phyloP scores from a whole-genome alignment of 257 asterid genomes.

The Mitragyna speciosa region DNA sequence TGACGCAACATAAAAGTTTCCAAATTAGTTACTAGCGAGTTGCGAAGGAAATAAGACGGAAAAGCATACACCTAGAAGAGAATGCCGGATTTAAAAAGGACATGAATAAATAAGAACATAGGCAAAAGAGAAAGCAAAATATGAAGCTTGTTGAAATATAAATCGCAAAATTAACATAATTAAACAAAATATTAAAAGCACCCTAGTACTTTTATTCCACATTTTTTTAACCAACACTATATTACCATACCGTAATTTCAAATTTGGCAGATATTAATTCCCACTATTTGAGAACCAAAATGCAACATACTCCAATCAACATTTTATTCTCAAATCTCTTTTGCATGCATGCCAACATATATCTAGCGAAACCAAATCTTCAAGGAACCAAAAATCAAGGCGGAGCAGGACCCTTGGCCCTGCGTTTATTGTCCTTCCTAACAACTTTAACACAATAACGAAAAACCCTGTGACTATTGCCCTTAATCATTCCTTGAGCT shows the following conservation, averaged over 20 bases:
- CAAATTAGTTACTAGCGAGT: too few relatives aligned
- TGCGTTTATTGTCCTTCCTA: background rate
- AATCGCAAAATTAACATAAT: too few relatives aligned
- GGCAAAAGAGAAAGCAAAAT: background rate
- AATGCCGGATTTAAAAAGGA: background rate
- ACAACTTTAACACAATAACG: background rate
- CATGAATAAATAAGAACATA: background rate
- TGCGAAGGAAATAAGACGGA: too few relatives aligned
- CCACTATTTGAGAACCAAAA: background rate
- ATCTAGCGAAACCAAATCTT: background rate
- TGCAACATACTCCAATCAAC: background rate
- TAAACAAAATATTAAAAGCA: background rate
- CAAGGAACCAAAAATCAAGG: background rate
- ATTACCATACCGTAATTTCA: background rate
- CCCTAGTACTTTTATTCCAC: background rate
- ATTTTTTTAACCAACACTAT: background rate
- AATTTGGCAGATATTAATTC: background rate
- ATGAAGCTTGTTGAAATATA: background rate
- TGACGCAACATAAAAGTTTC: too few relatives aligned
- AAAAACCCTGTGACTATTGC: slow-evolving; percentile 7
- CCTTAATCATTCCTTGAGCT: background rate
- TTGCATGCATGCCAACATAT: background rate
- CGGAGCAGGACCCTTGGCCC: background rate
- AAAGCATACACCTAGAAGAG: too few relatives aligned
- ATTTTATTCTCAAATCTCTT: background rate